phyloP scores from a whole-genome alignment of 2,329 filamentous ascomycete species.

The Phyllosticta citriasiana region DNA sequence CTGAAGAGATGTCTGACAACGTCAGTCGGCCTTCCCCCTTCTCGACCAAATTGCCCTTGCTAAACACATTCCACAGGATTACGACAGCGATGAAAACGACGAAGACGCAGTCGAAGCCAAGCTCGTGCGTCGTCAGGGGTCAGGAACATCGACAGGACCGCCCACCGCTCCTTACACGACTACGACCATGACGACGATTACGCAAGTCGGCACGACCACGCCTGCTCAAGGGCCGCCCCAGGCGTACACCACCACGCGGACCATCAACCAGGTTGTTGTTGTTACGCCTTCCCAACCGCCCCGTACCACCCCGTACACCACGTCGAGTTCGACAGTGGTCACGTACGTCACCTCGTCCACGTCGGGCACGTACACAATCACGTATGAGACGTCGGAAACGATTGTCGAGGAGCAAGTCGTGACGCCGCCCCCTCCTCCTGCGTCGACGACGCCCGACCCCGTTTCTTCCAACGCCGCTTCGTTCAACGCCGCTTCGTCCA shows the following conservation, averaged over 20 bases:
- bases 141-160: too few relatives aligned
- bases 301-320: slow-evolving; percentile 12
- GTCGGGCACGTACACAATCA: too few relatives aligned
- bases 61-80: not conserved
- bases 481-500: too few relatives aligned
- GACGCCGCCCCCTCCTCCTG: too few relatives aligned
- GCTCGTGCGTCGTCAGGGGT: not conserved
- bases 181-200: slow-evolving; percentile 2
- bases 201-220: slow-evolving; percentile 17
- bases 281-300: slow-evolving; percentile 13
- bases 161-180: too few relatives aligned
- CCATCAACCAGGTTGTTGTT: not conserved
- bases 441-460: too few relatives aligned
- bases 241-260: not conserved
- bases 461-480: too few relatives aligned
- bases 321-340: slow-evolving; percentile 18
- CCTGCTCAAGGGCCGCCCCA: not conserved
- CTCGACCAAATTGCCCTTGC: not conserved
- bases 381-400: too few relatives aligned
- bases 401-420: too few relatives aligned
- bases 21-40: not conserved
- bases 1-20: too few relatives aligned
- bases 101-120: not conserved
- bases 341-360: not conserved
- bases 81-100: too few relatives aligned